phyloP scores from a whole-genome alignment of 345 rosid genomes.

The Eucalyptus sp. region DNA sequence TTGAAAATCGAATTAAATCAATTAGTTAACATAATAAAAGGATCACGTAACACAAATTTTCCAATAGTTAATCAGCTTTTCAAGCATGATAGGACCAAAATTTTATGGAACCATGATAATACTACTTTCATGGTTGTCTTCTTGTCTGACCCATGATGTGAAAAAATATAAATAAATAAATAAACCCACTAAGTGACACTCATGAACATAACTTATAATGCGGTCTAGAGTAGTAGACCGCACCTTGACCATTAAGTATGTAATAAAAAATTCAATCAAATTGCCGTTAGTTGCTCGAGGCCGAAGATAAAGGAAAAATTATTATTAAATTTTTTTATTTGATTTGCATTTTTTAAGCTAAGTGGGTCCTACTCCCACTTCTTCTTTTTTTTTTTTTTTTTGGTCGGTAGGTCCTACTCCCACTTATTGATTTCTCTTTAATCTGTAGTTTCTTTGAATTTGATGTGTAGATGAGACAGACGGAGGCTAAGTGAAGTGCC shows the following conservation, averaged over 20 bases:
- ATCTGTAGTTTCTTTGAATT: not conserved
- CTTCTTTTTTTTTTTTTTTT: no score
- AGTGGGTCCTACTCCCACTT: not conserved
- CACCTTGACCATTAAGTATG: not conserved
- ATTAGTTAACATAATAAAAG: not conserved
- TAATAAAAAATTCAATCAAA: not conserved
- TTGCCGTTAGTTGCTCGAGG: not conserved
- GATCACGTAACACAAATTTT: not conserved
- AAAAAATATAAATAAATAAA: not conserved
- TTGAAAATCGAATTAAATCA: not conserved
- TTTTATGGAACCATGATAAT: not conserved
- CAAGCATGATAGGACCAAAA: not conserved
- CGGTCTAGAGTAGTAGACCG: not conserved
- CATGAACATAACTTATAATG: not conserved
- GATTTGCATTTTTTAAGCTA: not conserved
- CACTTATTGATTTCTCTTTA: not conserved
- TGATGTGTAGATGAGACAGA: not conserved
- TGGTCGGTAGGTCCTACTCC: not conserved
- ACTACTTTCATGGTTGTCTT: not conserved
- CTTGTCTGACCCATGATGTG: not conserved
- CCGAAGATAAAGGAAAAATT: not conserved
- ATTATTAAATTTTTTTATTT: not conserved
- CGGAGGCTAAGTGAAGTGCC: not conserved
- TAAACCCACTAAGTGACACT: not conserved
- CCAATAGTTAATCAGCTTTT: not conserved